These are phyloP conservation scores for Alternaria sp. DNA, from an alignment of 2,329 filamentous ascomycete species.

Conservation along the genomic window DNA sequence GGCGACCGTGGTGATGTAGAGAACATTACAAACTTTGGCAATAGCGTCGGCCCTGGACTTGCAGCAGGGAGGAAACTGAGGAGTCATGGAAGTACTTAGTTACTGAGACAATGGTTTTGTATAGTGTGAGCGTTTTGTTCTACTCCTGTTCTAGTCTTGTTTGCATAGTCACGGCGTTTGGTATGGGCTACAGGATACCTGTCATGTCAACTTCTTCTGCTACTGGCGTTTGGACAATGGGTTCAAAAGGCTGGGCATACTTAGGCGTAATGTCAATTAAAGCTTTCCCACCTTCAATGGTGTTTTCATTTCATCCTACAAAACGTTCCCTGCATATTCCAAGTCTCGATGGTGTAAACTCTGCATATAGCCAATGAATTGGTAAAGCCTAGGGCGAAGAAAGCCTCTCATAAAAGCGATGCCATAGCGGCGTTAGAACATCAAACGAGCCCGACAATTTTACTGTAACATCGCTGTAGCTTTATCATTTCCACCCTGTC, in stretches of 20 bases:
- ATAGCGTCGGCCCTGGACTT: conserved; percentile 50
- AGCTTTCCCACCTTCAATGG: no score
- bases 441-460: no score
- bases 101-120: not conserved
- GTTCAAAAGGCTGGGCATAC: conserved; percentile 1
- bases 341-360: no score
- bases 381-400: no score
- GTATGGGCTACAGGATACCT: not conserved
- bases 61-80: conserved; percentile 50
- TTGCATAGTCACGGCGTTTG: conserved; percentile 5
- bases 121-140: not conserved
- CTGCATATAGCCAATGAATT: no score
- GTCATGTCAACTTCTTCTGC: not conserved
- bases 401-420: no score
- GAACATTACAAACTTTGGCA: conserved; percentile 53
- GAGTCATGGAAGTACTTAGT: conserved; percentile 43
- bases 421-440: no score
- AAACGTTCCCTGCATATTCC: no score
- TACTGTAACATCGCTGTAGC: no score
- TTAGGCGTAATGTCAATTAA: not conserved
- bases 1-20: conserved; percentile 51
- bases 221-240: not conserved
- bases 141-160: not conserved
- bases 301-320: no score
- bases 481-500: no score